A percentile compares a stretch with the other conserved stretches of the same genome.
Evolutionary conservation across 169 alveolate genomes (phyloP).

Genomic region (Plasmodium reichenowi): DNA sequence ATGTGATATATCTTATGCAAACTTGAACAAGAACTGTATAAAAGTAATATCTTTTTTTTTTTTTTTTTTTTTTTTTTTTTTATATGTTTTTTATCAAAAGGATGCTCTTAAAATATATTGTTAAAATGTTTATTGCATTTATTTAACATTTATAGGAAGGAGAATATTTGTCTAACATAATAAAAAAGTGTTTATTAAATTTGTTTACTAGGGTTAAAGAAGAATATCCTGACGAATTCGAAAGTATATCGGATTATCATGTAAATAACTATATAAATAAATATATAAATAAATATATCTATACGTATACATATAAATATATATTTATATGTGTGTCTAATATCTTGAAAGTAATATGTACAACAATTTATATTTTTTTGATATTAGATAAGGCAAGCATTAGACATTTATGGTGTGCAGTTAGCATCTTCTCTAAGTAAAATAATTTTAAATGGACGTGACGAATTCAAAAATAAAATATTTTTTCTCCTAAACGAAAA

Average conservation of each 20-base stretch:
- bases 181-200: conserved; percentile 39
- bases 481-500: conserved; percentile 64
- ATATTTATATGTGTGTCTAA: neutral
- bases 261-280: conserved; percentile 11
- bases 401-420: conserved; percentile 72
- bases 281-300: neutral
- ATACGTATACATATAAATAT: neutral
- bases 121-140: neutral
- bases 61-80: conserved; percentile 4
- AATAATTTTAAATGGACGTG: conserved; percentile 72
- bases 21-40: conserved; percentile 59
- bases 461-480: conserved; percentile 72
- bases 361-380: neutral
- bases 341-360: no score
- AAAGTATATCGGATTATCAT: conserved; percentile 71
- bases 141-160: conserved; percentile 67
- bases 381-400: conserved; percentile 64
- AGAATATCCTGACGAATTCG: conserved; percentile 65
- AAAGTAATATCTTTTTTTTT: conserved; percentile 20
- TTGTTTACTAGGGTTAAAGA: conserved; percentile 42
- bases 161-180: conserved; percentile 49
- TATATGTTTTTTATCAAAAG: neutral
- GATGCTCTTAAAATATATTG: neutral
- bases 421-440: conserved; percentile 76
- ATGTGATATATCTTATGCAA: conserved; percentile 70